A percentile compares a stretch with the other conserved stretches of the same genome.
phyloP scores from a whole-genome alignment of 148 eudicot species.

The Gaultheria prostrata region DNA sequence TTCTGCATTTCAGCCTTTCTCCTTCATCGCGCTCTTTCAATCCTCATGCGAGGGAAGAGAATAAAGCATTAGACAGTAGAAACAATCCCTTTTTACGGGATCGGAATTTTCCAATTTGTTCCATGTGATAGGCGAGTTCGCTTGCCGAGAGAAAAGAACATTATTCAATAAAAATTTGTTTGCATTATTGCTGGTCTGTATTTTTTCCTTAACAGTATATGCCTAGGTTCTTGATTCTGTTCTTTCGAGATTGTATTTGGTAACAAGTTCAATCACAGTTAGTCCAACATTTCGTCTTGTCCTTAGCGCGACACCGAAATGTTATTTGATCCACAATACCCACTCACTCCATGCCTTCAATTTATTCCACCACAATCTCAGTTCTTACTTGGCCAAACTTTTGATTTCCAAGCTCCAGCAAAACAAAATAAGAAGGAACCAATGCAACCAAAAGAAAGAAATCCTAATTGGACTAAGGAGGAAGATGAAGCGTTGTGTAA shows the following conservation, averaged over 20 bases:
- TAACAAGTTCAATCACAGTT: not conserved
- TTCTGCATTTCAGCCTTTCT: not conserved
- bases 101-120: constrained; percentile 9
- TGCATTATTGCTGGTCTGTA: not conserved
- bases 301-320: too few species aligned
- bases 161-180: not conserved
- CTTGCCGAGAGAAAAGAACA: not conserved
- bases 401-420: too few species aligned
- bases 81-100: not conserved
- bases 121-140: not conserved
- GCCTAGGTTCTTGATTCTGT: not conserved
- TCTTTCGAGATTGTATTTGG: not conserved
- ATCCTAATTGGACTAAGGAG: too few species aligned
- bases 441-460: too few species aligned
- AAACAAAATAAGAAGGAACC: too few species aligned
- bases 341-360: too few species aligned
- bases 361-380: too few species aligned
- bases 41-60: not conserved
- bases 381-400: too few species aligned
- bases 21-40: not conserved
- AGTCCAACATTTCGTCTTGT: not conserved
- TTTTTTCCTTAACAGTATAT: not conserved
- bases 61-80: not conserved
- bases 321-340: too few species aligned
- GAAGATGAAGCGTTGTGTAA: too few species aligned